A percentile compares a stretch with the other conserved stretches of the same genome.
Conservation (phyloP, 176 grass and related monocot species). For the Pharus latifolius region DNA sequence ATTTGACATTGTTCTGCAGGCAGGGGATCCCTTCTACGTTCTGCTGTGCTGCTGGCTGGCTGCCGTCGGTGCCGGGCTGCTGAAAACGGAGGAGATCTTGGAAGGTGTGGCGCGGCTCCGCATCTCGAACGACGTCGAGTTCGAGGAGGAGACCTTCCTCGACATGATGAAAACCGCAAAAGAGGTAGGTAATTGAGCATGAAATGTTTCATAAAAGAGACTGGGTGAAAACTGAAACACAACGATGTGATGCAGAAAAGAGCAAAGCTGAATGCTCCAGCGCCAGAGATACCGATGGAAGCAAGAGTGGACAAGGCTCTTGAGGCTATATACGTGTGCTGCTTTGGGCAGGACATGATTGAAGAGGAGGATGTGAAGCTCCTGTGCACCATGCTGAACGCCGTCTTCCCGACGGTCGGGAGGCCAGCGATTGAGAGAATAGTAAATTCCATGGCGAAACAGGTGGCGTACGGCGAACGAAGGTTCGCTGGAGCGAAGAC, state of each 20-base stretch:
- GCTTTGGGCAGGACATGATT: conserved; percentile 82
- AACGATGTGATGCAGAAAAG: conserved; percentile 61
- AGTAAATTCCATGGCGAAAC: conserved; percentile 41
- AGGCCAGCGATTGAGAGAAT: conserved; percentile 56
- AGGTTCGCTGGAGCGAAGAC: conserved; percentile 42
- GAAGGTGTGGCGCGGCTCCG: conserved; percentile 92
- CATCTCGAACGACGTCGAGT: conserved; percentile 94
- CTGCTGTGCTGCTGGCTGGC: conserved; percentile 89
- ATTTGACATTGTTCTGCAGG: conserved; percentile 3
- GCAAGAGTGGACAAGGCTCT: conserved; percentile 70
- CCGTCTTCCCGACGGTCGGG: conserved; percentile 65
- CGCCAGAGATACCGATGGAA: conserved; percentile 58
- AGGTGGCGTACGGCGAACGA: conserved; percentile 50
- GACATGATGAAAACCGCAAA: conserved; percentile 68
- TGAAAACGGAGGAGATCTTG: conserved; percentile 92
- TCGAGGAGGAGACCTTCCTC: conserved; percentile 93
- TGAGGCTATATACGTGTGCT: conserved; percentile 81
- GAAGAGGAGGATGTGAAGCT: conserved; percentile 62
- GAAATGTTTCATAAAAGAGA: background rate
- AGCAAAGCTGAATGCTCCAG: conserved; percentile 51
- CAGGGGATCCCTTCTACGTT: conserved; percentile 78
- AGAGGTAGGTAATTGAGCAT: conserved; percentile 39
- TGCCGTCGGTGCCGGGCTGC: conserved; percentile 65
- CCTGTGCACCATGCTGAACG: conserved; percentile 48
- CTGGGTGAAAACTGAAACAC: too few species aligned